phyloP scores from a whole-genome alignment of 116 monocot genomes.

The Dioscorea cayenensis region DNA sequence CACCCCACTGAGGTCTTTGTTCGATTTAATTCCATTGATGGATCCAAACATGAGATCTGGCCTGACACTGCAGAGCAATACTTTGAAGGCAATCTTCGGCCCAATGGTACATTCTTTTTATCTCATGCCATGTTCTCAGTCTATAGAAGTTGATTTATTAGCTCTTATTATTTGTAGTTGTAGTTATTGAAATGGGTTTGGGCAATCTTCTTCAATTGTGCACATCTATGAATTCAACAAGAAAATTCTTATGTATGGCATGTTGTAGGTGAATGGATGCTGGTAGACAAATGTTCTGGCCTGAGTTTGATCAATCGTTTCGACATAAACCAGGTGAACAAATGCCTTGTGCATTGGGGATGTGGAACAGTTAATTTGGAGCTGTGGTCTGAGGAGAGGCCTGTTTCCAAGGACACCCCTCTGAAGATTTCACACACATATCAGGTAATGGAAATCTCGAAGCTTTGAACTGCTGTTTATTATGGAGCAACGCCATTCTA shows the following conservation, averaged over 20 bases:
- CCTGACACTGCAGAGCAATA: slow-evolving; percentile 60
- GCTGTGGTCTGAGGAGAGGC: slow-evolving; percentile 89
- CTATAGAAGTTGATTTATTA: too few species aligned
- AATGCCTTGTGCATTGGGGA: slow-evolving; percentile 88
- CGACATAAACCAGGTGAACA: slow-evolving; percentile 51
- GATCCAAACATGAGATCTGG: slow-evolving; percentile 50
- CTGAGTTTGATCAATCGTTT: slow-evolving; percentile 63
- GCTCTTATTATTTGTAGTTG: too few species aligned
- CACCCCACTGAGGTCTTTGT: slow-evolving; percentile 76
- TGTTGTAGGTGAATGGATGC: slow-evolving; percentile 77
- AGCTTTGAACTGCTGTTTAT: background rate
- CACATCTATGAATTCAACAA: background rate
- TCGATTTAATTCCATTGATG: slow-evolving; percentile 59
- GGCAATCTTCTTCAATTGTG: background rate
- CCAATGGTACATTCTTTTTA: slow-evolving; percentile 48
- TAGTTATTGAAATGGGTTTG: too few species aligned
- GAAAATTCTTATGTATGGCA: background rate
- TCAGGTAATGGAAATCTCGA: slow-evolving; percentile 39
- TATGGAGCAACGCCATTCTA: too few species aligned
- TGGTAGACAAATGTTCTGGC: slow-evolving; percentile 77
- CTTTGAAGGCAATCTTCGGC: slow-evolving; percentile 63
- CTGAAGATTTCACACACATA: slow-evolving; percentile 75
- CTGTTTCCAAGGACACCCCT: slow-evolving; percentile 75
- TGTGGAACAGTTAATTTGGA: slow-evolving; percentile 71
- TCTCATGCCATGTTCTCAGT: too few species aligned